Evolutionary conservation across 306 rosid species (phyloP), one percentile per base, ranked within the genome.

Genomic region (Rosa persica): DNA sequence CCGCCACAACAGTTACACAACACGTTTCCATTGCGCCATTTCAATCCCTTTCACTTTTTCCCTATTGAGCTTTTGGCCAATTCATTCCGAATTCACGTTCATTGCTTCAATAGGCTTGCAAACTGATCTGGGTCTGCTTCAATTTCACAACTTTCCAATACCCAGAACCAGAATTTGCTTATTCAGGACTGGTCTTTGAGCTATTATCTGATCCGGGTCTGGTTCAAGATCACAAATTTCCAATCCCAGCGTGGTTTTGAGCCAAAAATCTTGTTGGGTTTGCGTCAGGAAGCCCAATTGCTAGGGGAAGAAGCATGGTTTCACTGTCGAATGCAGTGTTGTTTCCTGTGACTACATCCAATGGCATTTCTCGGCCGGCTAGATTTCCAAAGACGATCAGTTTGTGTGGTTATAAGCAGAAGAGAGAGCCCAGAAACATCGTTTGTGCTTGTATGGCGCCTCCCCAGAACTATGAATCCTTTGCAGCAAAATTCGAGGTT

Each of bases 401-500:
- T 76, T 68, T 84, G 10, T 62, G 70, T 81, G 48, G 73, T 69
- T 76, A 0, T 23, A 81, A 82, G 16, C 87, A 64, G 77, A 77
- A 16, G 20, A 84, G 40, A 80, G 86, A 80, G 81, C 89, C 51
- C 47, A 78, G 85, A 46, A 88, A 85, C 58, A 67, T 88, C 74
- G 70, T 85, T 4, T 91, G 99, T 83, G 88, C 96, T 81, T 93
- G 98, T 87, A 78, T 89, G 89, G 98, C 92, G 67, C 91, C 98
- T 75, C 88, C 97, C 4, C 87, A 64, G 4, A 83, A 86, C 76
- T 74, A 91, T 19, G 93, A 81, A 36, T 89, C 96, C 55, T 84
- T 88, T 72, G 80, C 91, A 2, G 68, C 83, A 44, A 77, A 88
- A 81, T 91, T 89, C 81, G 88, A 88, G 86, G 98, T 65, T 7